Conservation (phyloP, 2,329 filamentous ascomycete genomes). For the Passalora sequoiae region DNA sequence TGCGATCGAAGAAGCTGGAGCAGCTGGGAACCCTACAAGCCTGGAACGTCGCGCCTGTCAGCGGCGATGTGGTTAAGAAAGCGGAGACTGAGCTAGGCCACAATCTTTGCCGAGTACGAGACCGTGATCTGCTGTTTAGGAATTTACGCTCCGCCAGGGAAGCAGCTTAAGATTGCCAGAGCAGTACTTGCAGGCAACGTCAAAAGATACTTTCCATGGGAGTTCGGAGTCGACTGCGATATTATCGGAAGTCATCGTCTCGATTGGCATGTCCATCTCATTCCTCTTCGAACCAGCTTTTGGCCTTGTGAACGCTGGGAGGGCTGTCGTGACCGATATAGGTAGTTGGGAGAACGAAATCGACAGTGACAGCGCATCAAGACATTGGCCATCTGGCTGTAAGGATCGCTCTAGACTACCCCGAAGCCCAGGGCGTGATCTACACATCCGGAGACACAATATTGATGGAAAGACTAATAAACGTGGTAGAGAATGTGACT, state of each 20-base stretch:
- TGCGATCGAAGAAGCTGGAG: conserved; percentile 46
- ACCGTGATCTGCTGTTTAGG: conserved; percentile 58
- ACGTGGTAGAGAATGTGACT: conserved; percentile 46
- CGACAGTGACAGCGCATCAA: conserved; percentile 56
- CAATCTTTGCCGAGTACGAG: conserved; percentile 43
- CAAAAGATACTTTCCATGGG: conserved; percentile 62
- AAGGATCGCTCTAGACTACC: conserved; percentile 47
- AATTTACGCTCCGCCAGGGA: conserved; percentile 52
- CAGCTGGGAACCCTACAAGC: conserved; percentile 16
- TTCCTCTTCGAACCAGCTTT: conserved; percentile 62
- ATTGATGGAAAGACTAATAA: conserved; percentile 48
- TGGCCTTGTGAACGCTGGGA: conserved; percentile 54
- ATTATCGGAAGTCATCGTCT: conserved; percentile 61
- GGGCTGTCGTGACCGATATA: conserved; percentile 40
- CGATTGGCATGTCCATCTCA: conserved; percentile 65
- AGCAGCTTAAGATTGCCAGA: conserved; percentile 53
- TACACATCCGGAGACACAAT: conserved; percentile 60
- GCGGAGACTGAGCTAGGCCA: conserved; percentile 25
- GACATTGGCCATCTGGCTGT: conserved; percentile 62
- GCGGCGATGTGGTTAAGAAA: conserved; percentile 42
- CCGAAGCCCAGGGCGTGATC: conserved; percentile 43
- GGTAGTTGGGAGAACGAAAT: conserved; percentile 59
- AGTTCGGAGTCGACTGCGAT: conserved; percentile 70
- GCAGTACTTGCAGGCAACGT: conserved; percentile 52
- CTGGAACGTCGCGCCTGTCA: conserved; percentile 38